Conservation (phyloP, 2,329 filamentous ascomycete genomes). For the Cladophialophora bantiana region DNA sequence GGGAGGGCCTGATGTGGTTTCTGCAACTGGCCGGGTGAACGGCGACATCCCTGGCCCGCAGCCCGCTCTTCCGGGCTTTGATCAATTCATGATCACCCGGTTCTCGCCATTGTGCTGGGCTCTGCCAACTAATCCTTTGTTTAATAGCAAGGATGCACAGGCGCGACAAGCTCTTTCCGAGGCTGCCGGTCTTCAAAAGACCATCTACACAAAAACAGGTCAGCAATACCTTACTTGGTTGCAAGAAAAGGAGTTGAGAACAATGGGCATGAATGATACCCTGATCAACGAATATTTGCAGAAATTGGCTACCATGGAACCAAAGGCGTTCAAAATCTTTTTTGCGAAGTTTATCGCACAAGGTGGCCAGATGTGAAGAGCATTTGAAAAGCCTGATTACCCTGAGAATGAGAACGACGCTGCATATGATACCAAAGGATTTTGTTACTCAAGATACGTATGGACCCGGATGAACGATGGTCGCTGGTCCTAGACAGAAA, state of each 20-base stretch:
- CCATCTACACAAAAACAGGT: slow-evolving; percentile 89
- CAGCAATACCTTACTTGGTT: slow-evolving; percentile 71
- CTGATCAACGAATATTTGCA: slow-evolving; percentile 57
- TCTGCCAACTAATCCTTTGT: slow-evolving; percentile 77
- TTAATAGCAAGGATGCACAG: slow-evolving; percentile 87
- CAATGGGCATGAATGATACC: slow-evolving; percentile 56
- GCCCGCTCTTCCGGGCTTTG: slow-evolving; percentile 78
- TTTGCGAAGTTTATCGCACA: slow-evolving; percentile 49
- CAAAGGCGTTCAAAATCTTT: slow-evolving; percentile 57
- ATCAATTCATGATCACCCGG: slow-evolving; percentile 84
- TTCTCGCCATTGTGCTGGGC: slow-evolving; percentile 93
- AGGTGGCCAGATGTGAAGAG: slow-evolving; percentile 36
- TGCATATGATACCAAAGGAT: slow-evolving; percentile 36
- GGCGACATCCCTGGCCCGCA: slow-evolving; percentile 51
- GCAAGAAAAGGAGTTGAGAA: slow-evolving; percentile 53
- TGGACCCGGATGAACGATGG: neutral
- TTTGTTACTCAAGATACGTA: slow-evolving; percentile 16
- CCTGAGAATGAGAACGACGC: slow-evolving; percentile 17
- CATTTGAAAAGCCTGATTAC: slow-evolving; percentile 18
- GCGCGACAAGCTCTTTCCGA: slow-evolving; percentile 86
- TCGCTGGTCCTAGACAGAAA: slow-evolving; percentile 16
- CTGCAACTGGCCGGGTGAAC: slow-evolving; percentile 36
- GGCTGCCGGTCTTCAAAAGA: slow-evolving; percentile 84
- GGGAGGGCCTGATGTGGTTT: slow-evolving; percentile 81
- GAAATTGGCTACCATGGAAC: slow-evolving; percentile 53